Evolutionary conservation across 192 early-diverging fungal species (phyloP).

Genomic region (Entrophospora sp.): DNA sequence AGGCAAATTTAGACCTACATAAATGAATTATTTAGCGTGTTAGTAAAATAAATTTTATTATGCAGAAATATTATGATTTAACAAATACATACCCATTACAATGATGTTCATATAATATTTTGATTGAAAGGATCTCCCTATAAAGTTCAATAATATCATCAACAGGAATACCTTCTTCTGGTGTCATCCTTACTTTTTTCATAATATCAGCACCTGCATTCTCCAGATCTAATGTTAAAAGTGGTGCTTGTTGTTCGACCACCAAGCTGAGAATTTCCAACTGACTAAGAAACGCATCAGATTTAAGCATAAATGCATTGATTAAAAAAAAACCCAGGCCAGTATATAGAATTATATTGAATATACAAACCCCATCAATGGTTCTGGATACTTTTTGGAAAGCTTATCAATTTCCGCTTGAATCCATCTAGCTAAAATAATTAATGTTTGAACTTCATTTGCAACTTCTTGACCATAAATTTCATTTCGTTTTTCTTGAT

Average conservation of each 20-base stretch:
- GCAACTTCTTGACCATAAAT: background rate
- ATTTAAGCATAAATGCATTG: too few relatives aligned
- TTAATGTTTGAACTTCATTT: conserved; percentile 3
- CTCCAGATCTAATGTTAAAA: conserved; percentile 47
- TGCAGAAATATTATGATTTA: background rate
- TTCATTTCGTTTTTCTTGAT: background rate
- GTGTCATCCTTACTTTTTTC: conserved; percentile 23
- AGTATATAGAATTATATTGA: too few relatives aligned
- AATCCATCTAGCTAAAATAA: background rate
- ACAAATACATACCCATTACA: conserved; percentile 34
- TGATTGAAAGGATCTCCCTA: conserved; percentile 38
- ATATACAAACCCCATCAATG: conserved; percentile 13
- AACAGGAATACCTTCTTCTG: conserved; percentile 37
- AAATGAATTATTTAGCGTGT: background rate
- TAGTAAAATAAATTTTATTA: background rate
- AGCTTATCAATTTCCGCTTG: conserved; percentile 10
- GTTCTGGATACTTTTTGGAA: background rate
- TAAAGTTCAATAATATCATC: conserved; percentile 45
- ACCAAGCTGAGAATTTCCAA: conserved; percentile 37
- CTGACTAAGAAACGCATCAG: conserved; percentile 7
- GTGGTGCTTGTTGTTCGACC: conserved; percentile 40
- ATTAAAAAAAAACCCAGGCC: too few relatives aligned
- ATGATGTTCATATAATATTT: conserved; percentile 38
- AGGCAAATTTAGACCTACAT: conserved; percentile 29
- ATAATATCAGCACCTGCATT: conserved; percentile 34